phyloP scores from a whole-genome alignment of 768 basidiomycete genomes.

The Strobilomyces confusus region DNA sequence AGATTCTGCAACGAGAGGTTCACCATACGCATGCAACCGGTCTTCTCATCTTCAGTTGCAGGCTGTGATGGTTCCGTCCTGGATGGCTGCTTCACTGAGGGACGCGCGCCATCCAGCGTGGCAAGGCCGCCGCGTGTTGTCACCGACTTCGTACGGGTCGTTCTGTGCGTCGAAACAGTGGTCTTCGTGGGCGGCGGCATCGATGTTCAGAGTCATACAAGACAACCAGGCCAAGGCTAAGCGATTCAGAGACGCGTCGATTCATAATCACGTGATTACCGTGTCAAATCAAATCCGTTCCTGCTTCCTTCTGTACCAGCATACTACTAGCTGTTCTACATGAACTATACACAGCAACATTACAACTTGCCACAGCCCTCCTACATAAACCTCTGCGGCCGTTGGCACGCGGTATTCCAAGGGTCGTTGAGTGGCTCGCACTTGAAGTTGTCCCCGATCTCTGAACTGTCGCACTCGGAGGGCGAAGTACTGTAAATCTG shows the following conservation, averaged over 20 bases:
- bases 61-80: not conserved
- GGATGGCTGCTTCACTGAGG: constrained; percentile 26
- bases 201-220: not conserved
- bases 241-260: not conserved
- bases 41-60: constrained; percentile 35
- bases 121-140: not conserved
- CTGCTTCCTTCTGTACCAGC: too few species aligned
- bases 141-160: constrained; percentile 11
- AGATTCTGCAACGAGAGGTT: constrained; percentile 61
- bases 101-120: constrained; percentile 23
- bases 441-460: not conserved
- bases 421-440: not conserved
- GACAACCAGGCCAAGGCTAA: not conserved
- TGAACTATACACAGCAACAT: too few species aligned
- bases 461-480: not conserved
- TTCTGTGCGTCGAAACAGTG: constrained; percentile 2
- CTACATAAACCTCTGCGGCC: not conserved
- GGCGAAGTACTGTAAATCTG: not conserved
- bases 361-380: too few species aligned
- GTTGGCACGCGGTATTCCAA: not conserved
- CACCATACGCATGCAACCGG: constrained; percentile 56
- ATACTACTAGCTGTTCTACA: too few species aligned
- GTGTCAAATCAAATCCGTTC: too few species aligned
- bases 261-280: not conserved
- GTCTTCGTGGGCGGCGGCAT: constrained; percentile 8